Evolutionary conservation across 768 basidiomycete species (phyloP), one percentile per base, ranked within the genome.

Genomic region (Suillus subluteus): DNA sequence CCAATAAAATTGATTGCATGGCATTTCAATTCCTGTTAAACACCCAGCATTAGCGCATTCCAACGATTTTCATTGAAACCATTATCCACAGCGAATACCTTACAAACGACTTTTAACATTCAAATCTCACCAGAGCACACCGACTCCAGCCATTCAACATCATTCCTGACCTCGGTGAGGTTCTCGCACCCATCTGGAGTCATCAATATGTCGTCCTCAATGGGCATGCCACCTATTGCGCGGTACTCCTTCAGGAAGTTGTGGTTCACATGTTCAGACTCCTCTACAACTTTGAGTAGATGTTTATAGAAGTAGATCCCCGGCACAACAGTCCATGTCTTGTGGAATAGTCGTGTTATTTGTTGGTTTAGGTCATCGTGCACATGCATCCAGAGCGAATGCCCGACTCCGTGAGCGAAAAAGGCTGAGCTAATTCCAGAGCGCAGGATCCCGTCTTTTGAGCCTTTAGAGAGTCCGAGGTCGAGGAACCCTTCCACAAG

Each of bases 361-460:
- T n/a, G n/a, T n/a, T n/a, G n/a, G n/a, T n/a, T n/a, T n/a, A n/a
- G n/a, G n/a, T n/a, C n/a, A n/a, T n/a, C n/a, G n/a, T n/a, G n/a
- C n/a, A n/a, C n/a, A n/a, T n/a, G n/a, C n/a, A n/a, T n/a, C n/a
- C n/a, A n/a, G 50, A 98, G 81, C 6, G 91, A 92, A 74, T 98
- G 96, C 0, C 95, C 94, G 48, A 91, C 81, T 4, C 96, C 97
- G 73, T 98, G 96, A 11, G 96, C 96, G 85, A 93, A 97, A 83
- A 98, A 98, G 0, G 94, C 92, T 2, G 89, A 80, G 67, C 89
- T 89, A 50, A 93, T 78, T 0, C 95, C 96, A 6, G 88, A 89
- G 18, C 84, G 84, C 8, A 35, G 35, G 6, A 35, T 0, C 26
- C 86, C 87, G 62, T 32, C 85, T 68, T 86, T 86, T 6, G 86